A percentile compares a stretch with the other conserved stretches of the same genome.
Conservation (phyloP, 768 basidiomycete species). For the Russula sp. region DNA sequence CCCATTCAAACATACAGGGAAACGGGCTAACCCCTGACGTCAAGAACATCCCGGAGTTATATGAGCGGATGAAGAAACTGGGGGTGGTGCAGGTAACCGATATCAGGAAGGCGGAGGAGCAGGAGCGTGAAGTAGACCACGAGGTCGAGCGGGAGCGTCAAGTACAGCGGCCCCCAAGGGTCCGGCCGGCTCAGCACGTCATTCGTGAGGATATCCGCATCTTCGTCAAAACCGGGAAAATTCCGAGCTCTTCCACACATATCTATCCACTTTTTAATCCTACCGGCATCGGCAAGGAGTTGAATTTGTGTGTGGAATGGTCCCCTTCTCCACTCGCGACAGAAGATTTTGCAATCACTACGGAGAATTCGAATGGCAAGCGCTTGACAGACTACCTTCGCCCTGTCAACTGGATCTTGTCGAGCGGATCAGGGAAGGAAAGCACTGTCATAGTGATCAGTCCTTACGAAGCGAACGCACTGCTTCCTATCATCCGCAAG, state of each 20-base stretch:
- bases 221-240: constrained; percentile 9
- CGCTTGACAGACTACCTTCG: too few relatives aligned
- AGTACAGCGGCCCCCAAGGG: constrained; percentile 8
- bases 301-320: neutral
- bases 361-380: too few relatives aligned
- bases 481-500: too few relatives aligned
- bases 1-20: neutral
- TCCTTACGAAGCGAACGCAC: too few relatives aligned
- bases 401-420: too few relatives aligned
- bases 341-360: too few relatives aligned
- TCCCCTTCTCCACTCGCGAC: too few relatives aligned
- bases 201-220: neutral
- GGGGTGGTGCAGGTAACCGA: neutral
- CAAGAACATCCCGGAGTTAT: neutral
- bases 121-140: constrained; percentile 20
- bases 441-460: too few relatives aligned
- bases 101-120: constrained; percentile 16
- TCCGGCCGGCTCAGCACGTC: neutral
- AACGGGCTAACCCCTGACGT: neutral
- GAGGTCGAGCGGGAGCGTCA: constrained; percentile 18
- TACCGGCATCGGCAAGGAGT: too few relatives aligned
- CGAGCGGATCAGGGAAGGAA: too few relatives aligned
- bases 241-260: neutral
- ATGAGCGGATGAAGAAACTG: too few relatives aligned
- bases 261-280: neutral